These are phyloP conservation scores for Eucalyptus curtisii DNA, from an alignment of 345 rosid species.

Conservation along the genomic window DNA sequence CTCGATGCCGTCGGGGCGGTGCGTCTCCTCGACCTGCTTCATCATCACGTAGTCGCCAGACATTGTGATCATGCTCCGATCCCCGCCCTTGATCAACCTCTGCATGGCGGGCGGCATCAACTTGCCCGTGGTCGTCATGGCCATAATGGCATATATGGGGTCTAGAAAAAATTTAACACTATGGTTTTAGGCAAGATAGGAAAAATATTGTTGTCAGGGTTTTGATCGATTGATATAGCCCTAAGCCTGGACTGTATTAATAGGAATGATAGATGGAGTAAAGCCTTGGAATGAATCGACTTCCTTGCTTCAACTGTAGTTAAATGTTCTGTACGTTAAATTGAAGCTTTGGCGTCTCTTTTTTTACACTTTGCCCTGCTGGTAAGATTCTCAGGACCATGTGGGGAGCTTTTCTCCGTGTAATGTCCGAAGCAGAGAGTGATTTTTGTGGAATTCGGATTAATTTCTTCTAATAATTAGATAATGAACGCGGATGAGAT, in stretches of 20 bases:
- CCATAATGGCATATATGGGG: not conserved
- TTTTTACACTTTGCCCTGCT: not conserved
- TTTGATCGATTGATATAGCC: not conserved
- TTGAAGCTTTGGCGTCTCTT: not conserved
- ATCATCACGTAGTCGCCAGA: slow-evolving; percentile 48
- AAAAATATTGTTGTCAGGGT: not conserved
- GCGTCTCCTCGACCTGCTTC: slow-evolving; percentile 45
- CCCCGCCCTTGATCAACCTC: slow-evolving; percentile 14
- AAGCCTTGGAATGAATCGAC: slow-evolving; percentile 32
- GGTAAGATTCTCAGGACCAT: not conserved
- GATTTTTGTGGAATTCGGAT: not conserved
- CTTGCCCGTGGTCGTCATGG: not conserved
- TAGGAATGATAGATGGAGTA: not conserved
- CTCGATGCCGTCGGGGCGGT: slow-evolving; percentile 44
- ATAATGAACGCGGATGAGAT: not conserved
- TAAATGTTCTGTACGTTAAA: not conserved
- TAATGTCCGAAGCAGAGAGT: not conserved
- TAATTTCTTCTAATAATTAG: not conserved
- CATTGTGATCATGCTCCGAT: slow-evolving; percentile 10
- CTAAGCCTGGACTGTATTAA: not conserved
- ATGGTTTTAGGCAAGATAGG: not conserved
- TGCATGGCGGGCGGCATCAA: not conserved
- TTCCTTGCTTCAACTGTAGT: slow-evolving; percentile 61
- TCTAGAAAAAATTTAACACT: not conserved
- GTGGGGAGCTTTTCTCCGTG: not conserved